Conservation (phyloP, 306 rosid species). For the Quercus robur region DNA sequence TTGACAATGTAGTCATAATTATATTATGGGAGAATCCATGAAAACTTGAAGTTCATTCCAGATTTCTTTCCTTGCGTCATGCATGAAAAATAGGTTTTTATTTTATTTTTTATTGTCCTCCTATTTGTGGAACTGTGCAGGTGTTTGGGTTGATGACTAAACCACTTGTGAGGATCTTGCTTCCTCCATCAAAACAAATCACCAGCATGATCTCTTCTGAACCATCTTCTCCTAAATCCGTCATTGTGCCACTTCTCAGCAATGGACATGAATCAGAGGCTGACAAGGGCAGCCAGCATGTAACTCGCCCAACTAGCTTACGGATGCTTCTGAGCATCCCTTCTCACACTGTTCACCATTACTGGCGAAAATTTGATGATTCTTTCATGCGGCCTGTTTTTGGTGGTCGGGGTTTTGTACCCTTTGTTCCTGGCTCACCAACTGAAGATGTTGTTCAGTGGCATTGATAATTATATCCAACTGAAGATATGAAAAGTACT, state of each 20-base stretch:
- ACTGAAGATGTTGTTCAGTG: conserved; percentile 50
- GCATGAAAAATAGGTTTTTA: neutral
- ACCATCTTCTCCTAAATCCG: conserved; percentile 64
- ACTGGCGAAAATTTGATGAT: conserved; percentile 85
- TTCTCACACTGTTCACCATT: conserved; percentile 66
- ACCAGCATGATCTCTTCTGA: conserved; percentile 49
- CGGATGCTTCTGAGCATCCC: conserved; percentile 63
- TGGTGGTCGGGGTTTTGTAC: conserved; percentile 94
- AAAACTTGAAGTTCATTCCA: neutral
- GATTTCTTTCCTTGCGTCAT: neutral
- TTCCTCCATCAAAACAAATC: conserved; percentile 56
- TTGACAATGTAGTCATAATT: neutral
- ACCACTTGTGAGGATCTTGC: conserved; percentile 81
- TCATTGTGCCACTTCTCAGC: conserved; percentile 57
- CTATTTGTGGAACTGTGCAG: conserved; percentile 46
- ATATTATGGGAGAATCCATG: no score
- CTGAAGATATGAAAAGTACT: conserved; percentile 9
- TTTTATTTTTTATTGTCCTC: neutral
- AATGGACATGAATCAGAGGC: conserved; percentile 42
- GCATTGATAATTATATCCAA: conserved; percentile 22
- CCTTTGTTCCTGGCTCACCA: conserved; percentile 82
- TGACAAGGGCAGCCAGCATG: conserved; percentile 23
- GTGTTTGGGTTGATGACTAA: conserved; percentile 90
- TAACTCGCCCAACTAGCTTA: conserved; percentile 38
- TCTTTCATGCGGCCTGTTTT: conserved; percentile 87